Conservation (phyloP, 2,329 filamentous ascomycete species). For the Sodiomyces alkalinus region DNA sequence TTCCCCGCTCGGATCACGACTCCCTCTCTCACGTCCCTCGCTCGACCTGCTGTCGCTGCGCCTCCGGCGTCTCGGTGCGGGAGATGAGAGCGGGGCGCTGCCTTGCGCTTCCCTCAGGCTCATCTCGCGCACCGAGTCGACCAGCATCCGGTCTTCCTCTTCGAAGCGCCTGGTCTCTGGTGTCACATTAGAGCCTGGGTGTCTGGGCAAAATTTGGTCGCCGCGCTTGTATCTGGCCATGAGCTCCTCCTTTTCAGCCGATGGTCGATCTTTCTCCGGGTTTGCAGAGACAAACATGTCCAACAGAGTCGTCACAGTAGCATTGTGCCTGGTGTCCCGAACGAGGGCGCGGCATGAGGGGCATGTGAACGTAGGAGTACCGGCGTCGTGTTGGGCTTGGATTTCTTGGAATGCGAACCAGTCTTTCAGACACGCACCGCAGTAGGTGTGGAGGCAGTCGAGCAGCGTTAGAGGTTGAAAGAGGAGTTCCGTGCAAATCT, state of each 20-base stretch:
- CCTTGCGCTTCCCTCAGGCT: slow-evolving; percentile 58
- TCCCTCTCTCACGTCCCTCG: slow-evolving; percentile 5
- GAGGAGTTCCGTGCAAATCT: slow-evolving; percentile 95
- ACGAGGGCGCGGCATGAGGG: slow-evolving; percentile 82
- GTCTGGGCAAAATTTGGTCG: slow-evolving; percentile 59
- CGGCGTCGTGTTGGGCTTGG: slow-evolving; percentile 33
- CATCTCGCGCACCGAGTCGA: slow-evolving; percentile 57
- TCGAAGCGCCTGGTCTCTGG: slow-evolving; percentile 38
- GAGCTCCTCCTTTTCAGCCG: slow-evolving; percentile 63
- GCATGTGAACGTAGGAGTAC: slow-evolving; percentile 58
- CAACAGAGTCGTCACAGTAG: slow-evolving; percentile 74
- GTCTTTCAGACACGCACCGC: slow-evolving; percentile 85
- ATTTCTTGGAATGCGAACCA: slow-evolving; percentile 79
- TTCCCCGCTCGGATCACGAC: slow-evolving; percentile 8
- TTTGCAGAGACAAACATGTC: slow-evolving; percentile 78
- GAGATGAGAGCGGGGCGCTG: slow-evolving; percentile 27
- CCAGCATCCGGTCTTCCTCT: slow-evolving; percentile 51
- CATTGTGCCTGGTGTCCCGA: slow-evolving; percentile 77
- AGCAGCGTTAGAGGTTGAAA: slow-evolving; percentile 84
- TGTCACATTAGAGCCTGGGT: slow-evolving; percentile 34
- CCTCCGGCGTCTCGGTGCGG: slow-evolving; percentile 10
- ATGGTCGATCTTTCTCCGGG: slow-evolving; percentile 55
- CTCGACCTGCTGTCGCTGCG: slow-evolving; percentile 9
- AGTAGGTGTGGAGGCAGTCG: slow-evolving; percentile 91
- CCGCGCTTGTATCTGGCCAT: slow-evolving; percentile 63